Percentiles rank a stretch among this genome's conserved stretches.
Evolutionary conservation across 148 eudicot genomes (phyloP).

Genomic region (Rhododendron molle): DNA sequence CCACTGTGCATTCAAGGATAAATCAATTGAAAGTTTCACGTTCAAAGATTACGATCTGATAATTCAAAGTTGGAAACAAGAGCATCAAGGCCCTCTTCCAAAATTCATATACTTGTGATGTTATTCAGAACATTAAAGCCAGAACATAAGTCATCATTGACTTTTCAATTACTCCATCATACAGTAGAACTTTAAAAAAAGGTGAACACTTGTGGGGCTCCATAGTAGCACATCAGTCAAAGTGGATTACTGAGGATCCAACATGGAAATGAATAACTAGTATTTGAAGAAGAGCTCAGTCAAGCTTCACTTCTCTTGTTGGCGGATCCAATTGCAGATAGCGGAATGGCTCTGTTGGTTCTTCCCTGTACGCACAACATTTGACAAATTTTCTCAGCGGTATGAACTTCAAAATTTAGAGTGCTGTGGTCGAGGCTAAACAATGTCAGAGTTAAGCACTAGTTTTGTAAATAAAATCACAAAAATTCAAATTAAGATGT

Average conservation of each 20-base stretch:
- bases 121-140: not conserved
- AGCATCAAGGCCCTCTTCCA: not conserved
- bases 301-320: conserved; percentile 51
- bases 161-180: not conserved
- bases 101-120: not conserved
- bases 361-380: conserved; percentile 58
- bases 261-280: not conserved
- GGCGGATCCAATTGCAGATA: conserved; percentile 78
- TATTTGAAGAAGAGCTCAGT: conserved; percentile 21
- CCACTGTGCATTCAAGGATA: too few species aligned
- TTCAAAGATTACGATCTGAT: not conserved
- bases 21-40: not conserved
- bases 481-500: too few species aligned
- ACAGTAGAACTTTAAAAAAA: not conserved
- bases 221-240: not conserved
- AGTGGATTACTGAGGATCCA: not conserved
- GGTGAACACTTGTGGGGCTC: not conserved
- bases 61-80: not conserved
- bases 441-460: not conserved
- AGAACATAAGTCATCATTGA: not conserved
- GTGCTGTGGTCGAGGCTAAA: not conserved
- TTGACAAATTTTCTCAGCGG: not conserved
- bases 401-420: not conserved
- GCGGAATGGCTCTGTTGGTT: conserved; percentile 73
- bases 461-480: not conserved